phyloP scores from a whole-genome alignment of 345 rosid species.

The Melaleuca quinquenervia region DNA sequence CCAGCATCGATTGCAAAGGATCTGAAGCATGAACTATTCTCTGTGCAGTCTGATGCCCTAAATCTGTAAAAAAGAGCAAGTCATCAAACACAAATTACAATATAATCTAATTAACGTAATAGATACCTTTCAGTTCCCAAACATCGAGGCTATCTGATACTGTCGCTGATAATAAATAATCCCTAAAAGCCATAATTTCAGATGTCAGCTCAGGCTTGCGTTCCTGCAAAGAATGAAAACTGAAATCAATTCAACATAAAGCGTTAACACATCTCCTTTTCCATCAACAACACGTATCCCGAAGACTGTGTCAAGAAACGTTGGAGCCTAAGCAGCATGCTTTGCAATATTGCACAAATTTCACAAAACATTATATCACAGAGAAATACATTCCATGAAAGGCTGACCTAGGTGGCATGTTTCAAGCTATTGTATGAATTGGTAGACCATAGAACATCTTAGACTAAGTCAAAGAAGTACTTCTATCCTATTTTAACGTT shows the following conservation, averaged over 20 bases:
- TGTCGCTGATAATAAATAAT: constrained; percentile 78
- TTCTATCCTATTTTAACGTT: not conserved
- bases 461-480: not conserved
- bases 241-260: not conserved
- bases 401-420: not conserved
- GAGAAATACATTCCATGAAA: not conserved
- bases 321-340: not conserved
- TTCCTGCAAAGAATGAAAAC: constrained; percentile 41
- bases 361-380: not conserved
- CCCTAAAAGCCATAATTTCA: constrained; percentile 91
- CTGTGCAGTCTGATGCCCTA: constrained; percentile 99
- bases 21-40: constrained; percentile 93
- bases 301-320: not conserved
- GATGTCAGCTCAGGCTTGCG: constrained; percentile 83
- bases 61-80: constrained; percentile 42
- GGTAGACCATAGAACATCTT: not conserved
- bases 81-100: not conserved
- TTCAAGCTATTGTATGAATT: not conserved
- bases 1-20: constrained; percentile 92
- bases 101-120: not conserved
- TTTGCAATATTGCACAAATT: not conserved
- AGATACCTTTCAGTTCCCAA: constrained; percentile 93
- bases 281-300: not conserved
- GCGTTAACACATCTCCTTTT: not conserved
- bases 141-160: constrained; percentile 92